Base-by-base conservation (phyloP, 306 rosid species). In the Lathyrus sativus region DNA sequence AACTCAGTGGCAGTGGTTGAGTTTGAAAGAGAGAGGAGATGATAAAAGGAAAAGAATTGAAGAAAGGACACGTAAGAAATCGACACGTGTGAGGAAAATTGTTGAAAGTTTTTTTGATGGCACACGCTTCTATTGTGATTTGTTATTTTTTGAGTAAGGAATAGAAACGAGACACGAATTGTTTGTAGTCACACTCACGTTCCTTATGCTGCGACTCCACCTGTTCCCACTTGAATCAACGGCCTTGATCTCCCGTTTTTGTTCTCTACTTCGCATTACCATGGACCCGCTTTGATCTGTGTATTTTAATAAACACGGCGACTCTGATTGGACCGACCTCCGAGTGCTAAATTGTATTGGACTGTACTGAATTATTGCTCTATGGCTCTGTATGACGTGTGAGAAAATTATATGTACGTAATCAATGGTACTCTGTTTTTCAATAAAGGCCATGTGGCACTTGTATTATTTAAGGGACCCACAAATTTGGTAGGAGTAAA, bases 71-170 rank as follows among this genome's bases (percentile, higher is more conserved):
- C 53, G 69, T 79, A 41, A 24, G 57, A 64, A 45, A 17, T 15
- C 1, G 92, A 85, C 96, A 85, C 96, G 96, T 89, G 90, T 83
- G 57, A 50, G 53, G 8, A 72, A 71, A 70, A 29, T 14, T 70
- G 62, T 67, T 39, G 42, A 9, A 2, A 65, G 78, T 70, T 68
- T 45, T 80, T 84, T 81, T 45, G 81, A 77, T 81, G 80, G 71
- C 83, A 76, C 86, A 87, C 92, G 91, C 83, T 70, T 82, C 77
- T 56, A 35, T 62, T 70, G 70, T 66, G 83, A 71, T 62, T 65
- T 65, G 62, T 57, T 46, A 48, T 10, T 19, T 13, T 13, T 50
- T 38, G 53, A 42, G 70, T 42, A 68, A 26, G 73, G 13, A 33
- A 43, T 59, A 41, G 58, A 66, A 57, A 71, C 15, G 76, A 42